A percentile compares a stretch with the other conserved stretches of the same genome.
These are phyloP conservation scores for Pichia sp. DNA, from an alignment of 1,139 yeast species.

Conservation along the genomic window DNA sequence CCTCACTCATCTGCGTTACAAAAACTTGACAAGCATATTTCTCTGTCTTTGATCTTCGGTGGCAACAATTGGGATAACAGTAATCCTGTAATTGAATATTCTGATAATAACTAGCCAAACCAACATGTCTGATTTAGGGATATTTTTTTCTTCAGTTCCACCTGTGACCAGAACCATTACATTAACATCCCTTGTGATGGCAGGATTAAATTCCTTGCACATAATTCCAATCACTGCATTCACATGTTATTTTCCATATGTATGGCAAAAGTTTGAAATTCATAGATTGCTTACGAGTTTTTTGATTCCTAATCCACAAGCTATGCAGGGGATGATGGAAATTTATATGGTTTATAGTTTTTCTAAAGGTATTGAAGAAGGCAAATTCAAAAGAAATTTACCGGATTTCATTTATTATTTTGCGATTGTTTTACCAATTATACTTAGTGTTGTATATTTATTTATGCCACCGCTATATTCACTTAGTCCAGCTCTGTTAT, in stretches of 20 bases:
- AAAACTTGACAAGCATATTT: too few species aligned
- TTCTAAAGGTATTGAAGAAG: constrained; percentile 50
- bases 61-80: too few species aligned
- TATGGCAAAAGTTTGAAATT: constrained; percentile 32
- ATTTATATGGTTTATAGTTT: constrained; percentile 53
- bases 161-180: constrained; percentile 34
- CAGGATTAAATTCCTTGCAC: constrained; percentile 31
- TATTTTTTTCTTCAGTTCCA: constrained; percentile 33
- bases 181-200: constrained; percentile 32
- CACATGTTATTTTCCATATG: constrained; percentile 27
- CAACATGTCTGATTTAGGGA: constrained; percentile 18
- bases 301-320: constrained; percentile 37
- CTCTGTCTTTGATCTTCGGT: too few species aligned
- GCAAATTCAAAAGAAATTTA: constrained; percentile 45
- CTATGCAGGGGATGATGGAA: constrained; percentile 45
- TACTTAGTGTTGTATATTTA: constrained; percentile 31
- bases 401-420: constrained; percentile 56
- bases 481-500: constrained; percentile 34
- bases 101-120: too few species aligned
- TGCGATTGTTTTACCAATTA: constrained; percentile 42
- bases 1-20: too few species aligned
- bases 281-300: constrained; percentile 47
- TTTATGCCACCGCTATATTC: constrained; percentile 29
- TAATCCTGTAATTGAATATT: too few species aligned
- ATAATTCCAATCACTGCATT: constrained; percentile 25